Base-by-base conservation (phyloP, 225 moss, liverwort and hornwort genomes). In the Lunularia cruciata region DNA sequence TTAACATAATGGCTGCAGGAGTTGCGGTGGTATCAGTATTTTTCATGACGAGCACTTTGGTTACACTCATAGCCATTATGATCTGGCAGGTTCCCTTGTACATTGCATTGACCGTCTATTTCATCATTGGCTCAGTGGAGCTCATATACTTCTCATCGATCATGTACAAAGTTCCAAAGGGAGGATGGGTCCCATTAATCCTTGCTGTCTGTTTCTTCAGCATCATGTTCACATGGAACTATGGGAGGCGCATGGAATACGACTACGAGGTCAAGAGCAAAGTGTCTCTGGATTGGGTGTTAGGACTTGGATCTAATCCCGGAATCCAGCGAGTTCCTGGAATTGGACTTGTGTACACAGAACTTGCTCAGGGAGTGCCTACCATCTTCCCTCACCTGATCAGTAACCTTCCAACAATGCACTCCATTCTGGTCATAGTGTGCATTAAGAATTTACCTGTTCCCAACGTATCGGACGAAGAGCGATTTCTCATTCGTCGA, bases 21-120 rank as follows among this genome's bases (percentile, higher is more conserved):
- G 86, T 95, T 63, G 92, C 95, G 13, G 95, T 95, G 78, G 85
- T 92, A 72, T 86, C 83, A 38, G 95, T 92, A 5, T 89, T 95
- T 83, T 66, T 88, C 45, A 15, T 92, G 33, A 95, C 95, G n/a
- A 95, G 92, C 18, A 52, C 68, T 31, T 71, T 88, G 0, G 64
- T 89, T 42, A 81, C 88, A 1, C 65, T 95, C 0, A 89, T 95
- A 35, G 89, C 85, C 77, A 30, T 95, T 63, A 81, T 92, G 92
- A 75, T 92, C 6, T 95, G 95, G 95, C 89, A 88, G 61, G 74
- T 54, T 35, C 72, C 45, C 19, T 30, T 92, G 25, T 36, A 71
- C 38, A 0, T 86, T 13, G 79, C 81, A 25, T 18, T 95, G 3
- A 15, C 40, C 25, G 89, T 88, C 59, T 69, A 80, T 8, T 6